Base-by-base conservation (phyloP, 495 filamentous ascomycete genomes). In the Saxophila tyrrhenica region DNA sequence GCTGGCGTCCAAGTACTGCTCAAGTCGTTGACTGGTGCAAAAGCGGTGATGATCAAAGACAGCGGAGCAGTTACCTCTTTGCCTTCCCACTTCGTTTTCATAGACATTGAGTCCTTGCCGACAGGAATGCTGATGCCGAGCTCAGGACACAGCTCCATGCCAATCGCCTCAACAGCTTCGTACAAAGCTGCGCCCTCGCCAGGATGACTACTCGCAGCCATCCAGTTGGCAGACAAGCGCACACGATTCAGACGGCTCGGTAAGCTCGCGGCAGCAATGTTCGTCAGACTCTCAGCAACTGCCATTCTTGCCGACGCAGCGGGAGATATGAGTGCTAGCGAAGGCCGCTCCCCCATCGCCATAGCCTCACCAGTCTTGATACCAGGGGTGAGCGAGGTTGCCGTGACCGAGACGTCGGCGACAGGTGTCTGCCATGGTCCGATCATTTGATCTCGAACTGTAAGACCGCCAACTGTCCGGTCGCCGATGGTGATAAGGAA, bases 401-500 rank as follows among this genome's bases (percentile, higher is more conserved):
- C 81, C 11, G 91, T 97, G 19, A 98, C 90, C 2, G 88, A 87
- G 41, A 92, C 88, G 64, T 98, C 89, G 3, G 92, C 80, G 10
- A 98, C 89, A 15, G 92, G 92, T n/a, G 83, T 84, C 65, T 98
- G 92, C 89, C 89, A 97, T 25, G 84, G 86, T 9, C 92, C 92
- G 58, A 95, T 90, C 84, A 97, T 91, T 65, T 97, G 92, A 67
- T 96, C 92, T 57, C 88, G 78, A 19, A 84, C 81, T 22, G 86
- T 88, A 32, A 96, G 78, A 45, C 92, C 92, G 53, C 89, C 89
- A 41, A 96, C 92, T 41, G 84, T 87, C 35, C 94, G 80, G 63
- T 97, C 92, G 38, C 84, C 89, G 62, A 97, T 98, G 1, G 92
- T 96, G 62, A 98, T 96, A 13, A 98, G 76, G 75, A 97, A 98